Percentiles rank a stretch among this genome's conserved stretches.
phyloP scores from a whole-genome alignment of 2,329 filamentous ascomycete species.

The Ophiocordyceps australis region DNA sequence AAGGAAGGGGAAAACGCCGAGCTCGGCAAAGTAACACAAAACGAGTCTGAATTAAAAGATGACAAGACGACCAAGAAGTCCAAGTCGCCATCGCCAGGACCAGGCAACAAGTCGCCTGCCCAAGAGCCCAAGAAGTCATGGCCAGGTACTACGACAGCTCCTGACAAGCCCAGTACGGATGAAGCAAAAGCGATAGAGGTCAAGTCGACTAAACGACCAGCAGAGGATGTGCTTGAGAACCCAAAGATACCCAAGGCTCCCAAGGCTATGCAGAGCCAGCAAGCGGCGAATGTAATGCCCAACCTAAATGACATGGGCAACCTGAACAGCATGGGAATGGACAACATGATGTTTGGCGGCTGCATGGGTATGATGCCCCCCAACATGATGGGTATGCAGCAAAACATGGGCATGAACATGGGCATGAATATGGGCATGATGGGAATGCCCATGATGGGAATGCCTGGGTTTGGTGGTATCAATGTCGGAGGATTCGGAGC shows the following conservation, averaged over 20 bases:
- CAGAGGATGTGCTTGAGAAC: slow-evolving; percentile 52
- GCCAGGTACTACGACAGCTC: slow-evolving; percentile 10
- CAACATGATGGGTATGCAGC: slow-evolving; percentile 19
- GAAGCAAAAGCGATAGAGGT: slow-evolving; percentile 10
- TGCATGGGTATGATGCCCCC: slow-evolving; percentile 18
- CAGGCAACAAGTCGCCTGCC: slow-evolving; percentile 10
- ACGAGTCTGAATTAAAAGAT: no score
- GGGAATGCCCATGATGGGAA: slow-evolving; percentile 11
- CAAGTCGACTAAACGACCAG: slow-evolving; percentile 60
- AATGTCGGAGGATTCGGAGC: slow-evolving; percentile 8
- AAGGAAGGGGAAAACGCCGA: slow-evolving; percentile 7
- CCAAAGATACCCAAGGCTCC: slow-evolving; percentile 47
- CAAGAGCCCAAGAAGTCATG: slow-evolving; percentile 12
- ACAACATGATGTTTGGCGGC: slow-evolving; percentile 18
- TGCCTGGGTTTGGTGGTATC: slow-evolving; percentile 10
- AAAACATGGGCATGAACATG: slow-evolving; percentile 7
- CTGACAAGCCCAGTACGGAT: slow-evolving; percentile 11
- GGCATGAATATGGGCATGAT: slow-evolving; percentile 4
- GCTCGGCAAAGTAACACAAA: slow-evolving; percentile 8
- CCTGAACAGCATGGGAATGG: slow-evolving; percentile 15
- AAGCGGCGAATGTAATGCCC: slow-evolving; percentile 24
- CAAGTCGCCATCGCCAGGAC: slow-evolving; percentile 9
- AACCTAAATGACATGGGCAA: slow-evolving; percentile 26
- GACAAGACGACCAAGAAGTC: slow-evolving; percentile 10
- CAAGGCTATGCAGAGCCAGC: slow-evolving; percentile 43